Percentiles rank a stretch among this genome's conserved stretches.
Evolutionary conservation across 75 land plant species (phyloP).

Genomic region (Pinus taeda): DNA sequence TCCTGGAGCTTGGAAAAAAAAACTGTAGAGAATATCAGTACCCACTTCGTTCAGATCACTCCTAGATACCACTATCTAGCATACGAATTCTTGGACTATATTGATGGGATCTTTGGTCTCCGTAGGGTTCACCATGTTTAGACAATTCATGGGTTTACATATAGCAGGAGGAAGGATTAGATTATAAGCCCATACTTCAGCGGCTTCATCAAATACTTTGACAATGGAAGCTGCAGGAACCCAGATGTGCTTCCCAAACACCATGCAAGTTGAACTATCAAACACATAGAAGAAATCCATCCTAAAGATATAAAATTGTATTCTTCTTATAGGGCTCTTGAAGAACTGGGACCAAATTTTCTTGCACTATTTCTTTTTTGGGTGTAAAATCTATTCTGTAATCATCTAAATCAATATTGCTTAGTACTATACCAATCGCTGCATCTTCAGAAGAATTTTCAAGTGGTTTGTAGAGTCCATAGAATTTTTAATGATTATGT

Average conservation of each 20-base stretch:
- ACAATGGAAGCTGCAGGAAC: constrained; percentile 53
- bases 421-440: no score
- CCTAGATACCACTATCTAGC: constrained; percentile 1
- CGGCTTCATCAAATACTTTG: constrained; percentile 65
- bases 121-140: constrained; percentile 2
- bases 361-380: constrained; percentile 40
- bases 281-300: constrained; percentile 62
- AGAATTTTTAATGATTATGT: no score
- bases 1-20: background rate
- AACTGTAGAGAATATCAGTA: constrained; percentile 55
- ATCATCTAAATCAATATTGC: no score
- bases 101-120: background rate
- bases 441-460: no score
- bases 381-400: no score
- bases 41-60: constrained; percentile 42
- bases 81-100: constrained; percentile 34
- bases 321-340: constrained; percentile 10
- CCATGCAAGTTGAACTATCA: constrained; percentile 74
- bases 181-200: constrained; percentile 49
- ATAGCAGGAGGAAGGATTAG: constrained; percentile 25
- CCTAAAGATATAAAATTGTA: constrained; percentile 32
- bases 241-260: constrained; percentile 67
- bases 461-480: no score
- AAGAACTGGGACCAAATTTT: constrained; percentile 41
- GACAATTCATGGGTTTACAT: constrained; percentile 1